phyloP scores from a whole-genome alignment of 371 early-diverging fungal species.

The Saksenaea oblongispora region DNA sequence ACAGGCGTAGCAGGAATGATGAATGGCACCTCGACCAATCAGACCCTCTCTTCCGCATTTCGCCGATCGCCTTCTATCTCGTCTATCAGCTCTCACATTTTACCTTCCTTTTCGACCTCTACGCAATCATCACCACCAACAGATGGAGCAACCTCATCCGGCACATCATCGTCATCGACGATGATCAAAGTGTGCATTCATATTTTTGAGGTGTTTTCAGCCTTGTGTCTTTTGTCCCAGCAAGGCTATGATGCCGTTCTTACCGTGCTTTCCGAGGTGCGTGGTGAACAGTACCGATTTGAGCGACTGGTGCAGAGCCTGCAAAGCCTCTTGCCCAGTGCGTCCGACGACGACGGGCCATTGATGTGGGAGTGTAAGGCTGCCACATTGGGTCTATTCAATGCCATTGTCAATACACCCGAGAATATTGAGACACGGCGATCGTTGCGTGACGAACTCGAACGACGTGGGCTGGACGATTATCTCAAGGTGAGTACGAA shows the following conservation, averaged over 20 bases:
- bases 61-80: slow-evolving; percentile 18
- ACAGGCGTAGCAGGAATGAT: not conserved
- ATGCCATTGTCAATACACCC: slow-evolving; percentile 58
- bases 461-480: slow-evolving; percentile 59
- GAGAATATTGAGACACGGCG: slow-evolving; percentile 53
- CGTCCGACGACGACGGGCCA: slow-evolving; percentile 5
- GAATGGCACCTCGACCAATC: slow-evolving; percentile 4
- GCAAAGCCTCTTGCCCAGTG: slow-evolving; percentile 12
- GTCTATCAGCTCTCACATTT: slow-evolving; percentile 19
- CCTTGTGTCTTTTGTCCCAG: slow-evolving; percentile 53
- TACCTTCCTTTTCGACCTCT: slow-evolving; percentile 25
- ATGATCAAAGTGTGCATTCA: slow-evolving; percentile 42
- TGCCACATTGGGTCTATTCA: slow-evolving; percentile 52
- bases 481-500: slow-evolving; percentile 32
- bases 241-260: slow-evolving; percentile 51
- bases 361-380: slow-evolving; percentile 53
- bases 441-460: slow-evolving; percentile 53
- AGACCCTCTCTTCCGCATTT: slow-evolving; percentile 8
- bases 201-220: slow-evolving; percentile 47
- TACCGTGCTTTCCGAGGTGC: slow-evolving; percentile 56
- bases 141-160: not conserved
- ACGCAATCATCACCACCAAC: slow-evolving; percentile 11
- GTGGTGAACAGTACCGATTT: slow-evolving; percentile 66
- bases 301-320: slow-evolving; percentile 57
- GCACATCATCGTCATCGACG: not conserved